These are phyloP conservation scores for Arabidopsis lyrata DNA, from an alignment of 441 rosid species.

Conservation along the genomic window DNA sequence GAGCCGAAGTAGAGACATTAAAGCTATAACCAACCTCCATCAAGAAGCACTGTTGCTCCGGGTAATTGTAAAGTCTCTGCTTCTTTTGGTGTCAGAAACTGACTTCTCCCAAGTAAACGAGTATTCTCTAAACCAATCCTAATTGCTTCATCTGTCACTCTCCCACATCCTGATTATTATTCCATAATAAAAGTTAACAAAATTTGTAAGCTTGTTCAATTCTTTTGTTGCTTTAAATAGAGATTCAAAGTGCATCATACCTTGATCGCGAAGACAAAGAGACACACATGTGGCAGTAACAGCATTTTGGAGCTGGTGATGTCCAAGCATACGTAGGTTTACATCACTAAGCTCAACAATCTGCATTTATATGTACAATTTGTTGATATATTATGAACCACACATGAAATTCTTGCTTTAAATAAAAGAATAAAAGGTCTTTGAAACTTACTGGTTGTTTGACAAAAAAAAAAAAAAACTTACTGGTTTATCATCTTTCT, in stretches of 20 bases:
- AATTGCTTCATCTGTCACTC: slow-evolving; percentile 70
- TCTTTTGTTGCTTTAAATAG: background rate
- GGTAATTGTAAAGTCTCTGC: slow-evolving; percentile 64
- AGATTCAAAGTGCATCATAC: slow-evolving; percentile 43
- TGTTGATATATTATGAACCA: background rate
- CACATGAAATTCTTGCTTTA: background rate
- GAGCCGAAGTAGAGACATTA: background rate
- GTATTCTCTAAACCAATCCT: slow-evolving; percentile 77
- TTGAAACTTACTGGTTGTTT: slow-evolving; percentile 56
- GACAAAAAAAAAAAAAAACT: no score
- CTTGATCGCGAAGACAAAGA: slow-evolving; percentile 77
- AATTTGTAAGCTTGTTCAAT: background rate
- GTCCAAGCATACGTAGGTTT: slow-evolving; percentile 76
- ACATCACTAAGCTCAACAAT: slow-evolving; percentile 63
- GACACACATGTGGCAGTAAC: slow-evolving; percentile 75
- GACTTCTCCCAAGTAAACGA: slow-evolving; percentile 82
- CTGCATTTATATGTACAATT: slow-evolving; percentile 51
- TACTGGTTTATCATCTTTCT: slow-evolving; percentile 63
- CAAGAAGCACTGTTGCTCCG: slow-evolving; percentile 75
- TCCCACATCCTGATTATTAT: slow-evolving; percentile 61
- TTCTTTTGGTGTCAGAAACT: slow-evolving; percentile 67
- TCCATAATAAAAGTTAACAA: slow-evolving; percentile 14
- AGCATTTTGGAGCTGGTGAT: slow-evolving; percentile 95
- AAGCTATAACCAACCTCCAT: slow-evolving; percentile 67
- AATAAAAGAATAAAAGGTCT: background rate